A percentile compares a stretch with the other conserved stretches of the same genome.
Evolutionary conservation across 2,329 filamentous ascomycete genomes (phyloP).

Genomic region (Calonectria hawksworthii): DNA sequence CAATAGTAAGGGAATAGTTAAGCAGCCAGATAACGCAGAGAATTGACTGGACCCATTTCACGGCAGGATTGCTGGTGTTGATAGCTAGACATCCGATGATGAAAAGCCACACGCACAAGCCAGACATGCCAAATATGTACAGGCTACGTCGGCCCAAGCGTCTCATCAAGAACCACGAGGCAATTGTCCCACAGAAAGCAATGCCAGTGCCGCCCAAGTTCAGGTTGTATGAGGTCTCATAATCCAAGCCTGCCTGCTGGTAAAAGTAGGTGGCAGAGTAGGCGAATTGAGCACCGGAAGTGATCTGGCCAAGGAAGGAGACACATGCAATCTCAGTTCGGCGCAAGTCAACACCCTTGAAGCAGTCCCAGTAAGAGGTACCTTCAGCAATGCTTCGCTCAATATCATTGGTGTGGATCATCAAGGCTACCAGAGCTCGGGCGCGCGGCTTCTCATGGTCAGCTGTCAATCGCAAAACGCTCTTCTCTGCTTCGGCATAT

Average conservation of each 20-base stretch:
- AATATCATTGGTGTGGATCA: conserved; percentile 53
- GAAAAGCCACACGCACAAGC: conserved; percentile 52
- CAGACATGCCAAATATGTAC: conserved; percentile 52
- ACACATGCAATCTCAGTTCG: conserved; percentile 19
- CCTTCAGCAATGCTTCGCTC: background rate
- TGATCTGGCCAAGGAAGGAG: background rate
- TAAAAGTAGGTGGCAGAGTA: conserved; percentile 1
- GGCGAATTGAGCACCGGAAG: conserved; percentile 8
- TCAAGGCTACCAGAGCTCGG: conserved; percentile 52
- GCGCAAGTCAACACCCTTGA: conserved; percentile 1
- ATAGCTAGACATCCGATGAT: conserved; percentile 48
- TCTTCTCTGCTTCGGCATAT: conserved; percentile 15
- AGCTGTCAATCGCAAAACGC: conserved; percentile 42
- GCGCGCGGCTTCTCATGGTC: conserved; percentile 30
- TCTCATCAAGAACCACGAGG: conserved; percentile 53
- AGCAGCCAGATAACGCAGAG: conserved; percentile 5
- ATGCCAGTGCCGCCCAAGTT: conserved; percentile 23
- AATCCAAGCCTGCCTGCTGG: conserved; percentile 7
- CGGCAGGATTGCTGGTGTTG: background rate
- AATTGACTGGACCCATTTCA: conserved; percentile 10
- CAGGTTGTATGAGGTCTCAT: conserved; percentile 10
- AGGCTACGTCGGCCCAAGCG: conserved; percentile 55
- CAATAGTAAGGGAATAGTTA: conserved; percentile 37
- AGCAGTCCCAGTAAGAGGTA: conserved; percentile 12
- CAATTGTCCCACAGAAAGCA: conserved; percentile 48